Percentiles rank a stretch among this genome's conserved stretches.
phyloP scores from a whole-genome alignment of 352 stramenopile species.

The Phytophthora macrochlamydospora region DNA sequence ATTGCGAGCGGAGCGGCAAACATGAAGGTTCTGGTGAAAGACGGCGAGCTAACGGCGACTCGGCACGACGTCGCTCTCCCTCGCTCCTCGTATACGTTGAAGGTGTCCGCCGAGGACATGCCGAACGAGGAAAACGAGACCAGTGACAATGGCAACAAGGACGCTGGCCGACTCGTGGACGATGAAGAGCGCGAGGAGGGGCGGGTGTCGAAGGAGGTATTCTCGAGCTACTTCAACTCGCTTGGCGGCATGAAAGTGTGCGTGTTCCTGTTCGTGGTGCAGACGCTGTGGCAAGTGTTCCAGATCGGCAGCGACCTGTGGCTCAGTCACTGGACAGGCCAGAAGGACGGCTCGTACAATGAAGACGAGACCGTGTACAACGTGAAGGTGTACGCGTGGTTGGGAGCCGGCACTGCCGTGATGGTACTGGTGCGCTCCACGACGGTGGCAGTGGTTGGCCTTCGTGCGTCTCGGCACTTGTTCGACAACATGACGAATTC shows the following conservation, averaged over 20 bases:
- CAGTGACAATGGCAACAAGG: neutral
- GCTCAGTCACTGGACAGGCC: conserved; percentile 42
- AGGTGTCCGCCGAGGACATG: conserved; percentile 8
- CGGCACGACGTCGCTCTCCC: conserved; percentile 12
- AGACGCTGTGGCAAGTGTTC: conserved; percentile 39
- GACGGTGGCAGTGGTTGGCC: conserved; percentile 40
- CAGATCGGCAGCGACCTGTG: conserved; percentile 44
- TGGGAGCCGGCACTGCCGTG: conserved; percentile 29
- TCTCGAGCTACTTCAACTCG: conserved; percentile 44
- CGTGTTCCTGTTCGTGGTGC: conserved; percentile 19
- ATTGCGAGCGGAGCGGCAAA: conserved; percentile 39
- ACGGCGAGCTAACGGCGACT: conserved; percentile 20
- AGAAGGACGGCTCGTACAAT: conserved; percentile 31
- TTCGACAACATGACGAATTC: conserved; percentile 88
- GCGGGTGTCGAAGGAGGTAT: conserved; percentile 47
- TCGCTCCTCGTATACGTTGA: conserved; percentile 13
- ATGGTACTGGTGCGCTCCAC: conserved; percentile 41
- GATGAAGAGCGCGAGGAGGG: conserved; percentile 54
- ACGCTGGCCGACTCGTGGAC: conserved; percentile 31
- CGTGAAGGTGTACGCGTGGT: conserved; percentile 39
- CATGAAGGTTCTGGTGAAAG: conserved; percentile 33
- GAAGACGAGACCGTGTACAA: conserved; percentile 25
- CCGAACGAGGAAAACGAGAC: conserved; percentile 7
- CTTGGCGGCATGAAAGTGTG: conserved; percentile 40
- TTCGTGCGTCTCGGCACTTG: conserved; percentile 54